These are phyloP conservation scores for Jasminum sambac DNA, from an alignment of 257 asterid species.

Conservation along the genomic window DNA sequence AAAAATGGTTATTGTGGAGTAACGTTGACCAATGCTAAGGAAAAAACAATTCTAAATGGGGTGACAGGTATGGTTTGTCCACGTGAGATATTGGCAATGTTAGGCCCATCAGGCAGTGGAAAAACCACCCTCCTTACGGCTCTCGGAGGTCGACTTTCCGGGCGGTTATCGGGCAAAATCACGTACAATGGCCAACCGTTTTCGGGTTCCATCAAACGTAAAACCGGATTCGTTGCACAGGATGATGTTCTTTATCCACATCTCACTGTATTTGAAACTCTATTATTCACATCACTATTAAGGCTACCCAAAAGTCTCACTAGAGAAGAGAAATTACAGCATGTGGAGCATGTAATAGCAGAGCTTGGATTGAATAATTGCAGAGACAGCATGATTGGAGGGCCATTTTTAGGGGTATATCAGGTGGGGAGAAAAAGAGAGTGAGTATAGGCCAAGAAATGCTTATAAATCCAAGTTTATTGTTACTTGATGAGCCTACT, in stretches of 20 bases:
- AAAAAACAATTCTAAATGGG: conserved; percentile 83
- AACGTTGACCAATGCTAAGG: conserved; percentile 35
- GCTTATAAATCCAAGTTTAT: conserved; percentile 83
- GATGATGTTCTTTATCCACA: conserved; percentile 86
- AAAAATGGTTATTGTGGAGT: conserved; percentile 45
- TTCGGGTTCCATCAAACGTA: conserved; percentile 71
- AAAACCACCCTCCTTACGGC: conserved; percentile 95
- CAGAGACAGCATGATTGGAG: conserved; percentile 79
- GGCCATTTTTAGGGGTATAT: conserved; percentile 79
- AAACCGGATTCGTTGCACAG: conserved; percentile 85
- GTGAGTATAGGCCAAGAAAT: conserved; percentile 98
- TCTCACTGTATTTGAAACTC: conserved; percentile 82
- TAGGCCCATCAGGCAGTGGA: conserved; percentile 98
- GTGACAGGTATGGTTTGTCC: conserved; percentile 83
- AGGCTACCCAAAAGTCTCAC: conserved; percentile 65
- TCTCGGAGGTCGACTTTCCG: conserved; percentile 88
- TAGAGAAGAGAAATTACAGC: conserved; percentile 53
- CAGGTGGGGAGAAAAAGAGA: conserved; percentile 96
- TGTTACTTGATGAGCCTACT: conserved; percentile 91
- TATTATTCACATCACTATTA: conserved; percentile 75
- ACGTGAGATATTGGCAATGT: conserved; percentile 92
- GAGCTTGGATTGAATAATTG: conserved; percentile 73
- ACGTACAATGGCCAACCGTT: conserved; percentile 81
- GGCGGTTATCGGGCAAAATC: conserved; percentile 77
- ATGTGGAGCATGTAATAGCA: conserved; percentile 69